Evolutionary conservation across 2,329 filamentous ascomycete species (phyloP), one percentile per base, ranked within the genome.

Genomic region (Neofusicoccum sp.): DNA sequence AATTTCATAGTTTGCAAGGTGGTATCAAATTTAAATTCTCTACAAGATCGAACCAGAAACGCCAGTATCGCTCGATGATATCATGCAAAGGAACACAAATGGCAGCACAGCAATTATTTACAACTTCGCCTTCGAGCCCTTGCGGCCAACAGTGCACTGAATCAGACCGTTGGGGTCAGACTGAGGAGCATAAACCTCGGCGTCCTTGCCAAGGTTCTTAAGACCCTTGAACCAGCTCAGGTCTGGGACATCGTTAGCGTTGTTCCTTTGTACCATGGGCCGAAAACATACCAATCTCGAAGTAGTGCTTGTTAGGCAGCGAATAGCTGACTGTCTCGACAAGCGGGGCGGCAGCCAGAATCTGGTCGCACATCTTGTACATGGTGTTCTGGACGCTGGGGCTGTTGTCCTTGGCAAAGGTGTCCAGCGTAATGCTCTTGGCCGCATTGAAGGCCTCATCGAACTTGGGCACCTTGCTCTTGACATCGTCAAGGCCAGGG

Each of bases 221-320:
- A 93, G 75, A 31, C 88, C 92, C 76, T 98, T 96, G 83, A 96
- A 91, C 95, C 95, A 99, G 78, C 89, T 93, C 71, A 99, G 79
- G 73, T 98, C 93, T 93, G 71, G 28, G 3, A 51, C 58, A 60
- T 8, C 11, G 59, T 71, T 64, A 67, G 65, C 54, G 61, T 67
- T 68, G 65, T 30, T 4, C 24, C 20, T 33, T 24, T 9, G 24
- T 31, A 9, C 26, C 16, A 45, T 61, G 51, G 16, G 28, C n/a
- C 30, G 2, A 56, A 26, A 61, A 81, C 88, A 79, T 79, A 91
- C 87, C 89, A 75, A 98, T 88, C 78, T 98, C 93, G 72, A 98
- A 98, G 80, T 97, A 98, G 79, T 99, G 95, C 81, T 97, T 98
- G 82, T 99, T 99, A 9, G 95, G 95, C 70, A 99, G 82, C 7